phyloP scores from a whole-genome alignment of 345 rosid genomes.

The Conringia planisiliqua region DNA sequence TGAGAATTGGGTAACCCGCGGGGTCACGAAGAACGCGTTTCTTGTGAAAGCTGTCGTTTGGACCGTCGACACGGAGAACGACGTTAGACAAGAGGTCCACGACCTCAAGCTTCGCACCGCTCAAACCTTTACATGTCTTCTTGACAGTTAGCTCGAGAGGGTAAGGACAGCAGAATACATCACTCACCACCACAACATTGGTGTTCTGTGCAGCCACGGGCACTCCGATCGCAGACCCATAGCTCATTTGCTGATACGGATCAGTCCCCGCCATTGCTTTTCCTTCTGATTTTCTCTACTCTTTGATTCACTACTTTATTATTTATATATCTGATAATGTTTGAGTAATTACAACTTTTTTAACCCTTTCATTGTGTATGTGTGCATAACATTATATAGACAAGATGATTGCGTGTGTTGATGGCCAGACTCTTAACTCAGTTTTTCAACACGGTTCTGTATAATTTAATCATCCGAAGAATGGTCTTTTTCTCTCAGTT shows the following conservation, averaged over 20 bases:
- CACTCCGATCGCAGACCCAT: neutral
- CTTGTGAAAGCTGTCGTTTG: constrained; percentile 13
- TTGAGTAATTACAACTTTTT: neutral
- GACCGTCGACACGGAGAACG: constrained; percentile 22
- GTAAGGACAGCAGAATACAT: constrained; percentile 21
- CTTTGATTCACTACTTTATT: neutral
- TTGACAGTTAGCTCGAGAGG: constrained; percentile 25
- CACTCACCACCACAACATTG: constrained; percentile 16
- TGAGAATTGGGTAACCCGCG: constrained; percentile 24
- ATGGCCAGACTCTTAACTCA: neutral
- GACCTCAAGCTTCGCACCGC: neutral
- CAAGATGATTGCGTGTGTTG: neutral
- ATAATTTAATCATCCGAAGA: neutral
- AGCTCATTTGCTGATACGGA: constrained; percentile 3
- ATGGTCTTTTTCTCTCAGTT: neutral
- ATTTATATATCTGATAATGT: neutral
- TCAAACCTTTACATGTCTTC: constrained; percentile 21
- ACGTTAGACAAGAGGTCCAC: constrained; percentile 14
- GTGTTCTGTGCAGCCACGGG: constrained; percentile 13
- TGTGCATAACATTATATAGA: neutral
- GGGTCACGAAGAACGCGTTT: constrained; percentile 26
- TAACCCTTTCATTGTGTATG: neutral
- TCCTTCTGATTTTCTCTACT: neutral
- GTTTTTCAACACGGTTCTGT: neutral
- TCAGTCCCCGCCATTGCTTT: neutral